Conservation (phyloP, 768 basidiomycete genomes). For the Lactarius trivialis region DNA sequence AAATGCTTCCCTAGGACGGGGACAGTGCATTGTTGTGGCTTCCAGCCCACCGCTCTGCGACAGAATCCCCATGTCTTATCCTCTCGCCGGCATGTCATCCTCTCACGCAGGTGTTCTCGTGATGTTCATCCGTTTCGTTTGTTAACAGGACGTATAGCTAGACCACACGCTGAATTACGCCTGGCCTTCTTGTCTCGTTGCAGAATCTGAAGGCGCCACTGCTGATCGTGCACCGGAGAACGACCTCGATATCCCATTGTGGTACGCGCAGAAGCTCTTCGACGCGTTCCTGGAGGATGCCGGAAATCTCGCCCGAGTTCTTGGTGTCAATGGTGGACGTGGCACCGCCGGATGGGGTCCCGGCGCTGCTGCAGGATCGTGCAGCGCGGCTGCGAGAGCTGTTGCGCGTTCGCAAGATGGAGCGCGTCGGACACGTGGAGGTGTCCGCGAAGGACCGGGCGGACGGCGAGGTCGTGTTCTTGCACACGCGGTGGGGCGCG, state of each 20-base stretch:
- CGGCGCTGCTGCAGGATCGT: conserved; percentile 36
- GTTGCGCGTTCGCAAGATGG: conserved; percentile 40
- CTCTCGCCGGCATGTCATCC: neutral
- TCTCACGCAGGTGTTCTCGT: neutral
- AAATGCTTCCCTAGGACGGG: conserved; percentile 3
- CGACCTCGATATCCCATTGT: conserved; percentile 66
- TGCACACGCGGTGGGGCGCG: conserved; percentile 51
- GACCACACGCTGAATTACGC: neutral
- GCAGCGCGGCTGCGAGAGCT: conserved; percentile 37
- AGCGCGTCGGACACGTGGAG: conserved; percentile 46
- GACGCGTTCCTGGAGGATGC: conserved; percentile 55
- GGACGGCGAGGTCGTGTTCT: conserved; percentile 43
- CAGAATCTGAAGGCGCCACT: conserved; percentile 64
- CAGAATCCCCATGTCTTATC: too few relatives aligned
- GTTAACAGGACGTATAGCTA: neutral
- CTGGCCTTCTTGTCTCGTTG: neutral
- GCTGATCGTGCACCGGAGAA: conserved; percentile 67
- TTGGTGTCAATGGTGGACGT: conserved; percentile 24
- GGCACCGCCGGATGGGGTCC: conserved; percentile 38
- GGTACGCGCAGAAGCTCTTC: conserved; percentile 65
- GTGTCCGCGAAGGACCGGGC: conserved; percentile 40
- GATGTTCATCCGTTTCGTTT: neutral
- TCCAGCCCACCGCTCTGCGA: neutral
- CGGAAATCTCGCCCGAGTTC: conserved; percentile 31
- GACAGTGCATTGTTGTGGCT: neutral